Evolutionary conservation across 352 stramenopile genomes (phyloP), one percentile per base, ranked within the genome.

Genomic region (Phytophthora pseudosyringae): DNA sequence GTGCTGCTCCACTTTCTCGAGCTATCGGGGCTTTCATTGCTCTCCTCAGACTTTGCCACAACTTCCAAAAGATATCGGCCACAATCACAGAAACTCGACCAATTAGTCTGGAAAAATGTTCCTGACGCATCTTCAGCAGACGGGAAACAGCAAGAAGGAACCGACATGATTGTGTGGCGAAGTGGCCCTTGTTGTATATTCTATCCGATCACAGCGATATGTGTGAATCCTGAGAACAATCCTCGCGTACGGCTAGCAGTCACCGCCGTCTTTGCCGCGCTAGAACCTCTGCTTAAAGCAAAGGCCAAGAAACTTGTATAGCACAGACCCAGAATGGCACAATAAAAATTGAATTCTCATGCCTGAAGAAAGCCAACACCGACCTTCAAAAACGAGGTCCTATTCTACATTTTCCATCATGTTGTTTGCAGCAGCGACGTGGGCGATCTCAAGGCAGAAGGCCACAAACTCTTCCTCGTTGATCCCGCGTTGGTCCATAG

Each of bases 361-460:
- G 21, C 21, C 21, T 21, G 21, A 21, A 21, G 21, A 21, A 21
- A 21, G 21, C 21, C 21, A 21, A 21, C 21, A 21, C 21, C 21
- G 5, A n/a, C 13, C 26, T 36, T 33, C 25, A 50, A 25, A 21
- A 50, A 2, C n/a, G 13, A 16, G 5, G 28, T 26, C 9, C 21
- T 61, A 69, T 38, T 21, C 40, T 26, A 51, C 46, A 11, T 2
- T 53, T 40, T 1, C 11, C 6, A 55, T 46, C 60, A 77, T 63
- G 40, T 69, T 66, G 40, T 77, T 77, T 25, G 43, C 51, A 16
- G 65, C 65, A 33, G 69, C 65, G 25, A 77, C 60, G 5, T 71
- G 56, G 2, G 82, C 84, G 25, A 84, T 88, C 51, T 93, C 84
- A 2, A 90, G 67, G 41, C 84, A 93, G 29, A 93, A 91, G 28